Conservation (phyloP, 2,329 filamentous ascomycete genomes). For the Huntiella moniliformis region DNA sequence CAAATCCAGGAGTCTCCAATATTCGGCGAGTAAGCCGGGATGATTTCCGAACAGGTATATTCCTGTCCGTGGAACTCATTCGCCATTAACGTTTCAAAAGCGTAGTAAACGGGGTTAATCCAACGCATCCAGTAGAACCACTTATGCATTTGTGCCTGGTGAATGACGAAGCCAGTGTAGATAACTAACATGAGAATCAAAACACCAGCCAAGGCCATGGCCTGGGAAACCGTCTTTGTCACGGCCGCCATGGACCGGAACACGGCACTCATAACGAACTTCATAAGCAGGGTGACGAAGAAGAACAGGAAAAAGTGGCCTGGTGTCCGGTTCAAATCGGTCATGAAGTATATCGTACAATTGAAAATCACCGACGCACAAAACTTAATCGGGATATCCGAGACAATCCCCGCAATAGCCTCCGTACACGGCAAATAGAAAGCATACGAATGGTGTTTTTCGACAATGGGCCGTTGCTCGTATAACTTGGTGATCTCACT, state of each 20-base stretch:
- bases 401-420: conserved; percentile 32
- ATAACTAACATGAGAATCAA: conserved; percentile 41
- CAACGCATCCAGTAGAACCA: conserved; percentile 65
- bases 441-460: conserved; percentile 29
- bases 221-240: conserved; percentile 45
- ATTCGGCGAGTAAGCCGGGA: conserved; percentile 27
- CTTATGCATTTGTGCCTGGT: conserved; percentile 39
- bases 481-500: conserved; percentile 32
- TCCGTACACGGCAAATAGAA: conserved; percentile 35
- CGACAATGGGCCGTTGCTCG: conserved; percentile 27
- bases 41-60: conserved; percentile 34
- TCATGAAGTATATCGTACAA: conserved; percentile 38
- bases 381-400: conserved; percentile 41
- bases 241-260: conserved; percentile 57
- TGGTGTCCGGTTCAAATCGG: conserved; percentile 34
- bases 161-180: conserved; percentile 38
- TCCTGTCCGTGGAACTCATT: conserved; percentile 46
- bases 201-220: conserved; percentile 33
- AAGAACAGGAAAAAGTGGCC: conserved; percentile 61
- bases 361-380: conserved; percentile 31
- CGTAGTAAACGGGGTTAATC: conserved; percentile 55
- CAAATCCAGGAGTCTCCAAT: conserved; percentile 33
- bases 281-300: conserved; percentile 48
- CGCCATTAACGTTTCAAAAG: conserved; percentile 51
- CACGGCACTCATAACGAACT: conserved; percentile 55